These are phyloP conservation scores for Phytophthora cactorum DNA, from an alignment of 352 stramenopile species.

Conservation along the genomic window DNA sequence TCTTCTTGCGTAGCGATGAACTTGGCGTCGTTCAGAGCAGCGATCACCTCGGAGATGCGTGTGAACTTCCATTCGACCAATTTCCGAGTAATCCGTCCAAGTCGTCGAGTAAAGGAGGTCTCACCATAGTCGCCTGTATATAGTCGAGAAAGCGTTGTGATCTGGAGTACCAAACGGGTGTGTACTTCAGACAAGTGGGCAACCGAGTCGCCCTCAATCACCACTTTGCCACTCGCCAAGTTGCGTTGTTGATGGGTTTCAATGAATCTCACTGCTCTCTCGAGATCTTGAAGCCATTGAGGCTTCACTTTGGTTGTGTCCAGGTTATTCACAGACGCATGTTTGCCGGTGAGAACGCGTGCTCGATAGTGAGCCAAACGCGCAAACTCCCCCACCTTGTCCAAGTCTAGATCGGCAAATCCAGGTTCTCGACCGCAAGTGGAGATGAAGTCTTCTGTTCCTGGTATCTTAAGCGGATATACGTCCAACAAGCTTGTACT, in stretches of 20 bases:
- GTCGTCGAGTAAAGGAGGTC: constrained; percentile 48
- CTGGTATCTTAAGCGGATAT: constrained; percentile 42
- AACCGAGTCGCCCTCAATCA: constrained; percentile 24
- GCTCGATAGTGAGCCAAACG: constrained; percentile 69
- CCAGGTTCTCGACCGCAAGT: constrained; percentile 32
- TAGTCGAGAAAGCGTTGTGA: constrained; percentile 41
- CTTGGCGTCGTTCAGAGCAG: constrained; percentile 31
- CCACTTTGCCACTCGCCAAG: constrained; percentile 24
- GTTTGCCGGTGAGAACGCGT: constrained; percentile 46
- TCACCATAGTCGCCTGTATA: constrained; percentile 49
- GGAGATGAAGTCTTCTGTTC: constrained; percentile 25
- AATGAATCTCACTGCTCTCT: constrained; percentile 39
- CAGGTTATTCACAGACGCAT: constrained; percentile 32
- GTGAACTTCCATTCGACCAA: constrained; percentile 52
- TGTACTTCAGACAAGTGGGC: constrained; percentile 61
- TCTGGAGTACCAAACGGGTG: constrained; percentile 52
- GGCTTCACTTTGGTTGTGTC: constrained; percentile 40
- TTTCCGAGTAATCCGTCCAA: constrained; percentile 30
- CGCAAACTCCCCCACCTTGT: constrained; percentile 55
- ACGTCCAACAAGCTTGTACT: constrained; percentile 49
- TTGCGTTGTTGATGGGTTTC: constrained; percentile 31
- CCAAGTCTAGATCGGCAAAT: constrained; percentile 54
- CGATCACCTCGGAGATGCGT: constrained; percentile 36
- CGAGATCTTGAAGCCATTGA: constrained; percentile 50
- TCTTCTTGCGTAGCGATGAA: constrained; percentile 49